Percentiles rank a stretch among this genome's conserved stretches.
phyloP scores from a whole-genome alignment of 805 yeast species.

The Yamadazyma sp. region DNA sequence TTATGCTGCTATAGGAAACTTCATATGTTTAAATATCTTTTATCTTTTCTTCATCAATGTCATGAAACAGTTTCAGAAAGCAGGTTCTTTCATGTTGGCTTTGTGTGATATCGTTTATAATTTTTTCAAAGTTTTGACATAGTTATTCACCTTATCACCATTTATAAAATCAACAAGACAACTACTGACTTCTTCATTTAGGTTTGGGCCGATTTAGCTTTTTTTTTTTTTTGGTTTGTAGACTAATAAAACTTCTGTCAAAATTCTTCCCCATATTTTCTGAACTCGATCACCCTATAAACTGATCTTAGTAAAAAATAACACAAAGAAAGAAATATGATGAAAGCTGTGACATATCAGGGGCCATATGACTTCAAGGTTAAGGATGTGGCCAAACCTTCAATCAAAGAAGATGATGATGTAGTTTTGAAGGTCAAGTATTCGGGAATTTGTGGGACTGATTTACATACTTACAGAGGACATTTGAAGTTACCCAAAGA shows the following conservation, averaged over 20 bases:
- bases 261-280: no score
- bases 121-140: no score
- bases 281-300: no score
- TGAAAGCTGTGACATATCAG: slow-evolving; percentile 51
- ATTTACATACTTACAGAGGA: slow-evolving; percentile 55
- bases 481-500: slow-evolving; percentile 24
- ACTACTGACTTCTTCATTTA: no score
- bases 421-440: slow-evolving; percentile 46
- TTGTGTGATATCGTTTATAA: no score
- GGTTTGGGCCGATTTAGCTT: no score
- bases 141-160: no score
- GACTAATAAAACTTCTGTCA: no score
- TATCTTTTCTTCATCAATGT: slow-evolving; percentile 5
- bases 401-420: slow-evolving; percentile 34
- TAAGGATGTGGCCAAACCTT: slow-evolving; percentile 39
- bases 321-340: no score
- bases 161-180: no score
- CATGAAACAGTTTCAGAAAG: neutral
- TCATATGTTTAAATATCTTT: slow-evolving; percentile 18
- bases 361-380: slow-evolving; percentile 42
- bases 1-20: slow-evolving; percentile 20
- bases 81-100: neutral
- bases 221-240: no score
- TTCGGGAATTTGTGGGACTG: slow-evolving; percentile 55
- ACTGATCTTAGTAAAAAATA: no score